A percentile compares a stretch with the other conserved stretches of the same genome.
Conservation (phyloP, 1,139 yeast species). For the Geotrichum klebahnii region DNA sequence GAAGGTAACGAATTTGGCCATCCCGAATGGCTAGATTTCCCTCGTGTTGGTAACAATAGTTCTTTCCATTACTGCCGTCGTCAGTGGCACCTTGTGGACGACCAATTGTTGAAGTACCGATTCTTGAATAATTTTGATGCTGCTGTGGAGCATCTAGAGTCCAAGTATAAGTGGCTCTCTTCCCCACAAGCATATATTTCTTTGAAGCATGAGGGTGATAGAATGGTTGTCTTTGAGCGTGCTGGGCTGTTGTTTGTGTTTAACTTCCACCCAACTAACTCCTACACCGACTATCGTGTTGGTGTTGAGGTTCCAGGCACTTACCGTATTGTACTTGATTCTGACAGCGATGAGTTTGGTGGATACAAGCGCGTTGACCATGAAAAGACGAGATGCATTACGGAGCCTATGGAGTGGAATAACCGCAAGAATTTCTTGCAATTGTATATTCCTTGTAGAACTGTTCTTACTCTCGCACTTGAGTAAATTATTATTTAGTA, state of each 20-base stretch:
- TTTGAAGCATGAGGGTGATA: slow-evolving; percentile 81
- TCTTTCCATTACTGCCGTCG: slow-evolving; percentile 92
- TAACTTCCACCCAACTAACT: slow-evolving; percentile 82
- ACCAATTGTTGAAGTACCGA: slow-evolving; percentile 72
- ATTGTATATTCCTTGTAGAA: slow-evolving; percentile 79
- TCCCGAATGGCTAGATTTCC: slow-evolving; percentile 98
- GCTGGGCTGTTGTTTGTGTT: slow-evolving; percentile 79
- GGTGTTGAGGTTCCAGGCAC: slow-evolving; percentile 81
- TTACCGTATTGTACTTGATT: slow-evolving; percentile 67
- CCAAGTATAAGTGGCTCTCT: slow-evolving; percentile 64
- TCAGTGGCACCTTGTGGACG: slow-evolving; percentile 83
- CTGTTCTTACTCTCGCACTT: slow-evolving; percentile 66
- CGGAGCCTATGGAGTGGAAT: slow-evolving; percentile 78
- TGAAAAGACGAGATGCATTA: slow-evolving; percentile 45
- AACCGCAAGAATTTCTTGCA: slow-evolving; percentile 69
- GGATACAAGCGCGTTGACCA: slow-evolving; percentile 77
- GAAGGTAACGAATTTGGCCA: slow-evolving; percentile 99
- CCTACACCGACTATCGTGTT: slow-evolving; percentile 79
- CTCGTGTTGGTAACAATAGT: slow-evolving; percentile 80
- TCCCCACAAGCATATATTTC: slow-evolving; percentile 83
- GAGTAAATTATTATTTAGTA: slow-evolving; percentile 17
- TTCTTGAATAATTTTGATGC: slow-evolving; percentile 73
- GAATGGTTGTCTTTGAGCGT: slow-evolving; percentile 83
- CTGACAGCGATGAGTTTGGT: slow-evolving; percentile 69
- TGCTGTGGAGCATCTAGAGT: slow-evolving; percentile 76